Conservation (phyloP, 345 rosid species). For the Ceriops tagal region DNA sequence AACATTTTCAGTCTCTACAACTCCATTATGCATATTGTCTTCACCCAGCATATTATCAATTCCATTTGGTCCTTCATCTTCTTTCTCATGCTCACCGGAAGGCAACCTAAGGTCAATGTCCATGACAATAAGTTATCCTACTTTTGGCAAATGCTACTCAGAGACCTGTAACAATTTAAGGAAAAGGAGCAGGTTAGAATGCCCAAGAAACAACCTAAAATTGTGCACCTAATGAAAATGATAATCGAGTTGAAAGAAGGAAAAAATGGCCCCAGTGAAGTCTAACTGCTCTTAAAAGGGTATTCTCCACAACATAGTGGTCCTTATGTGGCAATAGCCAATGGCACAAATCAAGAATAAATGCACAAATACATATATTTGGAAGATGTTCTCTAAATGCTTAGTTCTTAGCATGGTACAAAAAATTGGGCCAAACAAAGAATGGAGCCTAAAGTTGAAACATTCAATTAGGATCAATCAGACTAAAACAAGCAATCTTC, state of each 20-base stretch:
- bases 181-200: neutral
- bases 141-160: slow-evolving; percentile 1
- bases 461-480: no score
- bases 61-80: slow-evolving; percentile 47
- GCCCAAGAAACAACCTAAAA: neutral
- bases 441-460: no score
- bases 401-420: no score
- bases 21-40: slow-evolving; percentile 40
- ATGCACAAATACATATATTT: no score
- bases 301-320: no score
- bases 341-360: no score
- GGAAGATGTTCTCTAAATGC: no score
- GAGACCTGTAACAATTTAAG: slow-evolving; percentile 7
- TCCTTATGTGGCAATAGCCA: no score
- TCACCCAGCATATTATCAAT: slow-evolving; percentile 40
- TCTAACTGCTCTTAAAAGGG: no score
- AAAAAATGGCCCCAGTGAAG: no score
- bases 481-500: no score
- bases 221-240: neutral
- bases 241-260: neutral
- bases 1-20: slow-evolving; percentile 30
- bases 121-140: slow-evolving; percentile 23
- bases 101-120: slow-evolving; percentile 64
- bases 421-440: no score
- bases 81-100: slow-evolving; percentile 61